Evolutionary conservation across 306 rosid genomes (phyloP).

Genomic region (Glycine tomentella): DNA sequence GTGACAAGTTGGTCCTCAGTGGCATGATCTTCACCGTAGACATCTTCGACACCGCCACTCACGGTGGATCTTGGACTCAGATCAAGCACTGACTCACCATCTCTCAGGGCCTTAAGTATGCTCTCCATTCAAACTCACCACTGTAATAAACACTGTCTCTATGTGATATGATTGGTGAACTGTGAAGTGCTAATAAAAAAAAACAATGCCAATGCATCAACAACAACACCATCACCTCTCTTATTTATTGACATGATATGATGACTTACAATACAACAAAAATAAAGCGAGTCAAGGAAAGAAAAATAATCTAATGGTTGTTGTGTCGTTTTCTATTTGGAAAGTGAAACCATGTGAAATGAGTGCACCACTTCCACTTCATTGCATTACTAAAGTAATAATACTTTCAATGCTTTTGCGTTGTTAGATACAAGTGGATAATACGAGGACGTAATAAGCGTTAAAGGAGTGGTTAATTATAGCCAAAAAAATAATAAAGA

Average conservation of each 20-base stretch:
- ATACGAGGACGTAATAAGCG: neutral
- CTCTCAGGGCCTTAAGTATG: slow-evolving; percentile 58
- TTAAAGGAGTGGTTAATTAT: neutral
- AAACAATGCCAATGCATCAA: neutral
- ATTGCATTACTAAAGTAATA: neutral
- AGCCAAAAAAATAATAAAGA: neutral
- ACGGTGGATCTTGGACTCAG: slow-evolving; percentile 68
- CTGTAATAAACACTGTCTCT: neutral
- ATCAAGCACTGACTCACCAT: slow-evolving; percentile 70
- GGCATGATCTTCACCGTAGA: slow-evolving; percentile 81
- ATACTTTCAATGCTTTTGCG: neutral
- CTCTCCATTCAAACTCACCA: slow-evolving; percentile 59
- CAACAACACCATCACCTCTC: neutral
- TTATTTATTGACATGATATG: neutral
- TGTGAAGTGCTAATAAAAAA: neutral
- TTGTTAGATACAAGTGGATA: neutral
- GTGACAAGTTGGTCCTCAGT: slow-evolving; percentile 81
- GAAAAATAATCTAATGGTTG: neutral
- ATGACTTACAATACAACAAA: neutral
- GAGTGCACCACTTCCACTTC: neutral
- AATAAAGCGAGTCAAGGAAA: neutral
- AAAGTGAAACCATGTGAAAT: neutral
- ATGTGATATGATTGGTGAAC: neutral
- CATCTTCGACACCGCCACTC: slow-evolving; percentile 78
- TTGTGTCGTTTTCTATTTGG: neutral